A percentile compares a stretch with the other conserved stretches of the same genome.
Conservation (phyloP, 2,329 filamentous ascomycete species). For the Ilyonectria mors-panacis region DNA sequence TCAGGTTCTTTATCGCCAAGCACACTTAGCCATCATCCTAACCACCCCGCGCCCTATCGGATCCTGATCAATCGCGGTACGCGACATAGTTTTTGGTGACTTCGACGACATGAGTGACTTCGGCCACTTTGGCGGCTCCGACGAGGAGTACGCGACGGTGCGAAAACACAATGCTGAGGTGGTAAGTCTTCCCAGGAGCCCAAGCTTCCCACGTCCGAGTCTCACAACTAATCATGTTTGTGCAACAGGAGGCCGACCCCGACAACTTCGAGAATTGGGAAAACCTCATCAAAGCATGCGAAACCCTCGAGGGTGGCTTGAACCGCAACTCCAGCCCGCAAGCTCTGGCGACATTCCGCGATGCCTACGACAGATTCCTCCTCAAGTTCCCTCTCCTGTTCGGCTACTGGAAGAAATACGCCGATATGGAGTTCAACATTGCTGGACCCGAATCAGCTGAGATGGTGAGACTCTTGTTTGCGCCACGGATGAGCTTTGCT, state of each 20-base stretch:
- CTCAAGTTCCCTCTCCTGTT: slow-evolving; percentile 96
- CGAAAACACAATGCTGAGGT: slow-evolving; percentile 84
- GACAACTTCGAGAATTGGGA: slow-evolving; percentile 98
- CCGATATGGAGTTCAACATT: slow-evolving; percentile 96
- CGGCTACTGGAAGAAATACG: slow-evolving; percentile 99
- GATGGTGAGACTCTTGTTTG: slow-evolving; percentile 75
- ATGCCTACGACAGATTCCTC: slow-evolving; percentile 92
- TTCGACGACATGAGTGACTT: slow-evolving; percentile 77
- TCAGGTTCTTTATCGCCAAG: slow-evolving; percentile 38
- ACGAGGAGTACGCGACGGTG: slow-evolving; percentile 87
- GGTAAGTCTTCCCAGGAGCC: slow-evolving; percentile 62
- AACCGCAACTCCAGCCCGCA: slow-evolving; percentile 97
- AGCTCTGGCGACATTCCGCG: slow-evolving; percentile 88
- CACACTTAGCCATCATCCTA: slow-evolving; percentile 24
- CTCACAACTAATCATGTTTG: slow-evolving; percentile 41
- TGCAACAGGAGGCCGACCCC: slow-evolving; percentile 73
- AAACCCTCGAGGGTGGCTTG: slow-evolving; percentile 90
- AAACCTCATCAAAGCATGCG: slow-evolving; percentile 86
- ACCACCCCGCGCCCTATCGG: slow-evolving; percentile 1
- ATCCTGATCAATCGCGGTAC: slow-evolving; percentile 29
- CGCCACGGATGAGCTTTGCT: slow-evolving; percentile 13
- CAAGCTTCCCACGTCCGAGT: neutral
- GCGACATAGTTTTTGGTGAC: slow-evolving; percentile 31
- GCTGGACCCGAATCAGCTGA: slow-evolving; percentile 97
- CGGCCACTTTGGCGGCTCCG: slow-evolving; percentile 77